Base-by-base conservation (phyloP, 176 grass and related monocot species). In the Saccharum officinarum region DNA sequence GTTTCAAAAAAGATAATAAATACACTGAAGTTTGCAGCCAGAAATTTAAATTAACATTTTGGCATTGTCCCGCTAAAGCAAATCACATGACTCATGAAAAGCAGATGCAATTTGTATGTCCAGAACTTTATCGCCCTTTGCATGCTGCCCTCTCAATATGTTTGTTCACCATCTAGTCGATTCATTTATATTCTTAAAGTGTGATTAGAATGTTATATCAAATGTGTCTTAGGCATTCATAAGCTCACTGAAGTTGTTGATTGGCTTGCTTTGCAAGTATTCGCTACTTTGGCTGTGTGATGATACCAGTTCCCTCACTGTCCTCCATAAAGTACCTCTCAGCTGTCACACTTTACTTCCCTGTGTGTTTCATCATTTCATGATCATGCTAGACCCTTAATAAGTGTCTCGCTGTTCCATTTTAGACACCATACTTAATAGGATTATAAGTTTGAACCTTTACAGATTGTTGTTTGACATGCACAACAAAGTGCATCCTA, bases 121-220 rank as follows among this genome's bases (percentile, higher is more conserved):
- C 72, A 78, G 54, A 86, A 82, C 55, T 78, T 83, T 86, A 47
- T 82, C 44, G 45, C 18, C 34, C 20, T 33, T 12, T 78, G 25
- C 55, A 37, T 66, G 6, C 20, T 69, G 18, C 20, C 82, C 23
- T 74, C 37, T 67, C 77, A 54, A 55, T 67, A 67, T 65, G 59
- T 74, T 73, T 75, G 6, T 55, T 81, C 52, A 59, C 88, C 20
- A 52, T 59, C 66, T 50, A 57, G 77, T 89, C 1, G 77, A 26
- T 82, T 45, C 8, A 55, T 25, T 49, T 76, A 49, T 10, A 41
- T 71, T 64, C 77, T 50, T 61, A 65, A 44, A 49, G 3, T 70
- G n/a, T 22, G 18, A 69, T 60, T 87, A 76, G 73, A 78, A 73
- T 59, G 18, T 8, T 2, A 38, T 81, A 69, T 30, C 64, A 69